phyloP scores from a whole-genome alignment of 306 rosid species.

The Carpinus viminea region DNA sequence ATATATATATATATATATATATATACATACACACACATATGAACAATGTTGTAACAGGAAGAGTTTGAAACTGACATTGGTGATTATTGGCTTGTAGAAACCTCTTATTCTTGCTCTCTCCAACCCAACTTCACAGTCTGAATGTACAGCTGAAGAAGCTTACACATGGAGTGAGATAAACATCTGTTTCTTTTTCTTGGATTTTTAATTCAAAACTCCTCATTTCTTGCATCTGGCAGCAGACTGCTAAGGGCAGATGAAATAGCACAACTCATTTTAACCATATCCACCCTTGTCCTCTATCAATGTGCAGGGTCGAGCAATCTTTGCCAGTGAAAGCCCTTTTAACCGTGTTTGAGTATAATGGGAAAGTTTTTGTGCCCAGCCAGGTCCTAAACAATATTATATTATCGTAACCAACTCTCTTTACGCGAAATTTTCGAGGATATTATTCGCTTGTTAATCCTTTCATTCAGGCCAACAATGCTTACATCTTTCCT shows the following conservation, averaged over 20 bases:
- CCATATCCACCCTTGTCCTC: slow-evolving; percentile 2
- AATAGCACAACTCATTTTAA: slow-evolving; percentile 1
- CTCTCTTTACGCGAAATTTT: slow-evolving; percentile 16
- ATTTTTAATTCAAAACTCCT: slow-evolving; percentile 11
- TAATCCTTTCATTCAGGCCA: slow-evolving; percentile 59
- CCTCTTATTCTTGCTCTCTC: slow-evolving; percentile 97
- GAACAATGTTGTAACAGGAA: slow-evolving; percentile 10
- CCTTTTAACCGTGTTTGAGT: slow-evolving; percentile 84
- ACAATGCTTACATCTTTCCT: slow-evolving; percentile 97
- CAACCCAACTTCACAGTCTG: slow-evolving; percentile 94
- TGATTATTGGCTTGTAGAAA: slow-evolving; percentile 64
- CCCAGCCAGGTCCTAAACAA: slow-evolving; percentile 81
- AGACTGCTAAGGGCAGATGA: background rate
- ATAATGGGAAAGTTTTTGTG: slow-evolving; percentile 65
- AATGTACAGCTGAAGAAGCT: slow-evolving; percentile 98
- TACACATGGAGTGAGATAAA: slow-evolving; percentile 92
- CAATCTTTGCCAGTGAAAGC: slow-evolving; percentile 93
- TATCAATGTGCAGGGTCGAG: slow-evolving; percentile 60
- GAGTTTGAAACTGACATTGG: slow-evolving; percentile 18
- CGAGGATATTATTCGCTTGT: slow-evolving; percentile 22
- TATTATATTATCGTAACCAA: background rate
- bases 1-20: too few species aligned
- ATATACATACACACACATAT: background rate
- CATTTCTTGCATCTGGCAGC: background rate
- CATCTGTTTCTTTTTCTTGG: background rate